Conservation (phyloP, 176 grass and related monocot genomes). For the Dendrocalamus sinicus region DNA sequence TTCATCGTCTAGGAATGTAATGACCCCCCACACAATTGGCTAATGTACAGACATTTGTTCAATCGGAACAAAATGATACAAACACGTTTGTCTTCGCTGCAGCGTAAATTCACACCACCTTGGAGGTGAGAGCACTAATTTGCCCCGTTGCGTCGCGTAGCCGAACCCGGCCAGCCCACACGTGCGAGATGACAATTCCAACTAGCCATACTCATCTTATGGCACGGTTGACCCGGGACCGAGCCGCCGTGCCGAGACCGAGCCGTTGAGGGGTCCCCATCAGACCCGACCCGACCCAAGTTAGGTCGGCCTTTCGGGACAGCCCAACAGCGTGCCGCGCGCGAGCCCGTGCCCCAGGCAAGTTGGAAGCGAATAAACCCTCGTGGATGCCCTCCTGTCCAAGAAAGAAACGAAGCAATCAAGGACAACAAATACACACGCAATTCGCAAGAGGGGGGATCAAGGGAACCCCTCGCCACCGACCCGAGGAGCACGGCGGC, state of each 20-base stretch:
- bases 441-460: not conserved
- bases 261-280: not conserved
- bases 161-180: not conserved
- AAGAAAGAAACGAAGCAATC: conserved; percentile 34
- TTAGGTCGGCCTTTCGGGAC: too few relatives aligned
- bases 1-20: not conserved
- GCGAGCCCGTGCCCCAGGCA: not conserved
- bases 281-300: too few relatives aligned
- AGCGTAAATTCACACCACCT: not conserved
- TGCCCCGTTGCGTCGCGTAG: not conserved
- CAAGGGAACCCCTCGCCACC: not conserved
- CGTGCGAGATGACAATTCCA: not conserved
- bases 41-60: not conserved
- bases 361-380: conserved; percentile 47
- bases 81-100: not conserved
- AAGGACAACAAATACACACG: conserved; percentile 24
- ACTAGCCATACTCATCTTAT: not conserved
- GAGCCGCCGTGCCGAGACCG: not conserved
- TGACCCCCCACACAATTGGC: not conserved
- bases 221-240: not conserved
- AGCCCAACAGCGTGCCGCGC: too few relatives aligned
- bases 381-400: conserved; percentile 51
- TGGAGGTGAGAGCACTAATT: too few relatives aligned
- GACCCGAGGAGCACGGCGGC: not conserved
- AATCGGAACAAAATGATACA: not conserved